phyloP scores from a whole-genome alignment of 768 basidiomycete species.

The Pholiota molesta region DNA sequence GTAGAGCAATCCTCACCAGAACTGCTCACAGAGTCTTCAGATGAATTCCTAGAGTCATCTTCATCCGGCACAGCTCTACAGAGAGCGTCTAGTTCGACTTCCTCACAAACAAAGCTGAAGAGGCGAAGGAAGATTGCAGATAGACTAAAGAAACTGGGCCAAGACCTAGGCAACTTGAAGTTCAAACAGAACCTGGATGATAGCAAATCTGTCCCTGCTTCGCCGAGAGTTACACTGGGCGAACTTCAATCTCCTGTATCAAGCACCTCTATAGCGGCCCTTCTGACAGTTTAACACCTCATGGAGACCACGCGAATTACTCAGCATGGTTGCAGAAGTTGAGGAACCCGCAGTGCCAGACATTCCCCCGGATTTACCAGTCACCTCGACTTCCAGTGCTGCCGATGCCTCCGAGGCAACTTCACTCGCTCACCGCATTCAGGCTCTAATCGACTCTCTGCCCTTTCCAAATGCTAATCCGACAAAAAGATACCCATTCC shows the following conservation, averaged over 20 bases:
- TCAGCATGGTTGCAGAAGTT: conserved; percentile 18
- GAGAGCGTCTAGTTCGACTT: conserved; percentile 7
- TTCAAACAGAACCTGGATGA: conserved; percentile 5
- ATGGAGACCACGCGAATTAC: conserved; percentile 14
- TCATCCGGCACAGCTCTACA: background rate
- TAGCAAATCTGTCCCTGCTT: conserved; percentile 6
- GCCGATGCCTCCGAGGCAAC: conserved; percentile 35
- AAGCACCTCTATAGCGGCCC: background rate
- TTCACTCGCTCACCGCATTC: conserved; percentile 54
- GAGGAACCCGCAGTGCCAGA: conserved; percentile 4
- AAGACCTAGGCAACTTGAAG: conserved; percentile 19
- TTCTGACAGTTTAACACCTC: background rate
- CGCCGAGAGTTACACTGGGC: conserved; percentile 3
- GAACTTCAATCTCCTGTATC: conserved; percentile 1
- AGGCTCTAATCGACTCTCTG: conserved; percentile 49
- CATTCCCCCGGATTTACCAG: background rate
- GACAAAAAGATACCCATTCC: conserved; percentile 4
- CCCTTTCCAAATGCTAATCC: conserved; percentile 28
- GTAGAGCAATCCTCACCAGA: background rate
- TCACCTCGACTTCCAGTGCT: background rate
- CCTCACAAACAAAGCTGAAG: conserved; percentile 6
- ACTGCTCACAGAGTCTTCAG: conserved; percentile 1
- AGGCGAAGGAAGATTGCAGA: conserved; percentile 17
- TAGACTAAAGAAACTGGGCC: conserved; percentile 18
- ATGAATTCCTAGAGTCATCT: background rate